Evolutionary conservation across 2,329 filamentous ascomycete genomes (phyloP).

Genomic region (Trichoderma oligosporum): DNA sequence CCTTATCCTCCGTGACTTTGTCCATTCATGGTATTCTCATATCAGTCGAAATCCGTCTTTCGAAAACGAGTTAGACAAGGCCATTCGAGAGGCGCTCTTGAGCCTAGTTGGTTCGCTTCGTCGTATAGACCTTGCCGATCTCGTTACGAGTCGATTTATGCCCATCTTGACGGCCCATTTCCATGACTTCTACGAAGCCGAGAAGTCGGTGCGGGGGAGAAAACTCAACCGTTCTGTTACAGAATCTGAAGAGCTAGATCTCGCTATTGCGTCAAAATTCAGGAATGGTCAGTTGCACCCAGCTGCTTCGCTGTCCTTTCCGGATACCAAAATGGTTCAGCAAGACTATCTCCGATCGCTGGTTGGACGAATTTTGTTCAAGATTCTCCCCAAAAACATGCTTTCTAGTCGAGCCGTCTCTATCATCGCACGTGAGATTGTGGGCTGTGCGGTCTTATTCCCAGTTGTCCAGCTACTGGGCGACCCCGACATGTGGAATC

Average conservation of each 20-base stretch:
- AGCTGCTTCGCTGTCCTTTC: constrained; percentile 76
- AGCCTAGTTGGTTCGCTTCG: constrained; percentile 69
- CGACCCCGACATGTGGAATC: constrained; percentile 97
- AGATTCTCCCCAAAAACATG: constrained; percentile 68
- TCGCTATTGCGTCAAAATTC: constrained; percentile 94
- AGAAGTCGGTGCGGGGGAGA: constrained; percentile 78
- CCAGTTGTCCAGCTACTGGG: constrained; percentile 76
- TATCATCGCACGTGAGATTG: constrained; percentile 79
- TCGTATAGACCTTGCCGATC: constrained; percentile 76
- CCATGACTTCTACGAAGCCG: constrained; percentile 85
- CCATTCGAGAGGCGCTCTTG: constrained; percentile 68
- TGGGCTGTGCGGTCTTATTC: constrained; percentile 85
- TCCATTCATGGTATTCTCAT: constrained; percentile 80
- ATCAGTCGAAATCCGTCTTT: constrained; percentile 82
- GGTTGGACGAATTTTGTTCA: constrained; percentile 67
- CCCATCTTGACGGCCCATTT: constrained; percentile 87
- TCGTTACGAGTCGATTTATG: constrained; percentile 75
- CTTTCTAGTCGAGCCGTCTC: constrained; percentile 76
- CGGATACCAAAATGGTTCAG: constrained; percentile 78
- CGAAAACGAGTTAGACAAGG: constrained; percentile 78
- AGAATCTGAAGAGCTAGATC: constrained; percentile 91
- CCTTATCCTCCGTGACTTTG: constrained; percentile 75
- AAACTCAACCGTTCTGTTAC: constrained; percentile 87
- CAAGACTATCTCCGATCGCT: constrained; percentile 82
- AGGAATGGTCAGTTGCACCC: constrained; percentile 82